Conservation (phyloP, 805 yeast species). For the Kuraishia molischiana region DNA sequence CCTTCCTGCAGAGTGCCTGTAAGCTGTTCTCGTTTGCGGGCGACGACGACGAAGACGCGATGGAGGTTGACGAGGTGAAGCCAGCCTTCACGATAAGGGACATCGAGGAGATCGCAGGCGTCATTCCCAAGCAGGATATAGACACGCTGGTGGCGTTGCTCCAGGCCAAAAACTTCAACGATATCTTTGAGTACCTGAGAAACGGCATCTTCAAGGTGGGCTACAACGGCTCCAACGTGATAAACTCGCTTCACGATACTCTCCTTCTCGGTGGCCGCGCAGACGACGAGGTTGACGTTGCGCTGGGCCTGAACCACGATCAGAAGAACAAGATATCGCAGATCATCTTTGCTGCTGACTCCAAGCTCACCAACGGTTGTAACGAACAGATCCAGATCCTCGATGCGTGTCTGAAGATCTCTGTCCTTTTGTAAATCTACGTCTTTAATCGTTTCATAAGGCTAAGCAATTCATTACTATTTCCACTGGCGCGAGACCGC, state of each 20-base stretch:
- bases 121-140: slow-evolving; percentile 14
- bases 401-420: slow-evolving; percentile 48
- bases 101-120: slow-evolving; percentile 22
- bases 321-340: slow-evolving; percentile 60
- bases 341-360: slow-evolving; percentile 66
- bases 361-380: slow-evolving; percentile 70
- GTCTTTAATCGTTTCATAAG: neutral
- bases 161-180: slow-evolving; percentile 12
- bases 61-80: slow-evolving; percentile 8
- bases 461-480: too few relatives aligned
- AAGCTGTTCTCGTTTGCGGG: slow-evolving; percentile 28
- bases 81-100: slow-evolving; percentile 4
- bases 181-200: slow-evolving; percentile 15
- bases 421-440: slow-evolving; percentile 21
- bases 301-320: slow-evolving; percentile 44
- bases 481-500: too few relatives aligned
- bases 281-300: slow-evolving; percentile 20
- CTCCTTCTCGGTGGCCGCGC: slow-evolving; percentile 14
- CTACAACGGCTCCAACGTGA: slow-evolving; percentile 19
- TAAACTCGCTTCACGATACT: slow-evolving; percentile 20
- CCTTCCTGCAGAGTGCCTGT: slow-evolving; percentile 78
- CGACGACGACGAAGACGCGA: slow-evolving; percentile 14
- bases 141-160: slow-evolving; percentile 10
- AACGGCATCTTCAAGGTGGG: slow-evolving; percentile 19
- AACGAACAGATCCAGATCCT: slow-evolving; percentile 81